Conservation (phyloP, 2,329 filamentous ascomycete species). For the Metarhizium rileyi region DNA sequence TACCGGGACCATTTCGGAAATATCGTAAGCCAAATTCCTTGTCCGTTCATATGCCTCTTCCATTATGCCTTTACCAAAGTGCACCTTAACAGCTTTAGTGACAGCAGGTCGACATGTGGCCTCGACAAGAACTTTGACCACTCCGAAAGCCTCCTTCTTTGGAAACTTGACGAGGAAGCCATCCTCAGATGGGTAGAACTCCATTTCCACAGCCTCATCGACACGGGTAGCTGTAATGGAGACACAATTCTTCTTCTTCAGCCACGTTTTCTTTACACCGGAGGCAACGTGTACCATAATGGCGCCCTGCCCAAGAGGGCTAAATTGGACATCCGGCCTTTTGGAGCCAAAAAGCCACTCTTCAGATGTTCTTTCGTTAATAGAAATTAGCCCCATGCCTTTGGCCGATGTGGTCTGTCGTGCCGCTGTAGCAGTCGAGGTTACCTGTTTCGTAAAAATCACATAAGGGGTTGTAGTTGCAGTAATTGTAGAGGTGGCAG, state of each 20-base stretch:
- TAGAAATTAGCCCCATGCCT: conserved; percentile 18
- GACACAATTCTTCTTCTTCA: conserved; percentile 43
- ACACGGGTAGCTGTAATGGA: conserved; percentile 44
- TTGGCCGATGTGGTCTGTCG: conserved; percentile 9
- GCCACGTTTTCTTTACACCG: conserved; percentile 41
- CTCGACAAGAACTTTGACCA: conserved; percentile 47
- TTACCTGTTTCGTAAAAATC: conserved; percentile 8
- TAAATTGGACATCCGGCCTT: conserved; percentile 21
- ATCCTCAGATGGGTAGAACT: conserved; percentile 36
- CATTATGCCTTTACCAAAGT: conserved; percentile 44
- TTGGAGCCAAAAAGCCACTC: conserved; percentile 26
- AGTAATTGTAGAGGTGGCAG: conserved; percentile 12
- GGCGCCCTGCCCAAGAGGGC: conserved; percentile 32
- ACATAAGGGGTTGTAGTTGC: conserved; percentile 11
- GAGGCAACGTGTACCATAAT: conserved; percentile 45
- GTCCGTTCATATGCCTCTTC: conserved; percentile 35
- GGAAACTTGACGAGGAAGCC: conserved; percentile 44
- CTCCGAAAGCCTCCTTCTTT: conserved; percentile 44
- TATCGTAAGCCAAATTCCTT: conserved; percentile 30
- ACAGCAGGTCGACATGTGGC: conserved; percentile 50
- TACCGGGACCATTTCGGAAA: conserved; percentile 30
- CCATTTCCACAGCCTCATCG: conserved; percentile 36
- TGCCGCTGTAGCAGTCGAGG: conserved; percentile 4
- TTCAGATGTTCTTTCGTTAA: conserved; percentile 19
- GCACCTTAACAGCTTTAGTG: conserved; percentile 50